Evolutionary conservation across 441 rosid species (phyloP), one percentile per base, ranked within the genome.

Genomic region (Croton setiger): DNA sequence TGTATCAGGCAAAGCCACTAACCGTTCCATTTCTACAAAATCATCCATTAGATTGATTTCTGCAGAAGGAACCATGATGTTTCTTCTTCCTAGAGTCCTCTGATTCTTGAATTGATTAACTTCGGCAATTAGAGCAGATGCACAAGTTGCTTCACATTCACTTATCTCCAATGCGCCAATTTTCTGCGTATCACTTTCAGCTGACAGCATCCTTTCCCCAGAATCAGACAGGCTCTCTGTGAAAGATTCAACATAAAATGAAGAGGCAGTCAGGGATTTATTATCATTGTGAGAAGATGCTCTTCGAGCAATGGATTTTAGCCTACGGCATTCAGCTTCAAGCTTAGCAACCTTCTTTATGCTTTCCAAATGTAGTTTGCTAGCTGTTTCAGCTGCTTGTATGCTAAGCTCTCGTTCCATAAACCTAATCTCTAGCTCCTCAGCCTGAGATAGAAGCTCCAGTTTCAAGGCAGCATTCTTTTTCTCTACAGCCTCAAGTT

Each of bases 21-120:
- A 87, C 80, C 80, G 88, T 73, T 94, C 99, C 97, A 94, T 92
- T 83, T 94, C 99, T 36, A 94, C 90, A 77, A 94, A 94, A 78
- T 92, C 98, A 81, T 92, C 97, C 98, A 92, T 87, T 66, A 95
- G 85, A 80, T 84, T 79, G 44, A 87, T 80, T 62, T 85, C 85
- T 48, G 74, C 69, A 23, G 87, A 80, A 75, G 92, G 72, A 72
- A 75, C 73, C 80, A 79, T 77, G 0, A 78, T 54, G 35, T 80
- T 84, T 70, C 80, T 84, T 59, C 78, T 84, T 59, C 78, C 83
- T 37, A 39, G 43, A 10, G 61, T 56, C 72, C 64, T 86, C 52
- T 66, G 74, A 45, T 80, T 81, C 77, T 76, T 80, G 54, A 67
- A 72, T 69, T 79, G 77, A 70, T 72, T 58, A 8, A 69, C 80